phyloP scores from a whole-genome alignment of 2,329 filamentous ascomycete species.

The Calonectria pseudoturangicola region DNA sequence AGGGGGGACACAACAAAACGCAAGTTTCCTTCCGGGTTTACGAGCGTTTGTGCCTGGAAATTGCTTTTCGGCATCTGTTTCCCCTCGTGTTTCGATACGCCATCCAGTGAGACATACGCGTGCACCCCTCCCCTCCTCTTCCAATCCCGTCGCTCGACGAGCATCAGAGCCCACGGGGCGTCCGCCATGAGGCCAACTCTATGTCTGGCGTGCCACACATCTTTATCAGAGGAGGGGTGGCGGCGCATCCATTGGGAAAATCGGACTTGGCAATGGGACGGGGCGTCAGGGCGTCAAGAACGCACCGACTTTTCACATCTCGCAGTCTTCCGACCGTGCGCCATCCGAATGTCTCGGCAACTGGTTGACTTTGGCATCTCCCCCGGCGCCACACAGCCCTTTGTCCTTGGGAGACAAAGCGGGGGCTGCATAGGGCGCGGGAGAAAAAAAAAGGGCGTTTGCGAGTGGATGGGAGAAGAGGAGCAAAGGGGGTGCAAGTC shows the following conservation, averaged over 20 bases:
- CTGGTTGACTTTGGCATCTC: constrained; percentile 31
- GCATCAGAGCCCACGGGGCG: constrained; percentile 25
- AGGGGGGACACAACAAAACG: not conserved
- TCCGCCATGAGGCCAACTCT: constrained; percentile 27
- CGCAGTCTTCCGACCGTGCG: constrained; percentile 1
- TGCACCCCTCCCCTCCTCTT: constrained; percentile 19
- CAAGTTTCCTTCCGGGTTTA: constrained; percentile 37
- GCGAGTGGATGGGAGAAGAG: constrained; percentile 1
- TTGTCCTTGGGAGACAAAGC: constrained; percentile 16
- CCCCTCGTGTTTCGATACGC: constrained; percentile 40
- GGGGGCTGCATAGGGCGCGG: not conserved
- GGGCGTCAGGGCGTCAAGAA: constrained; percentile 11
- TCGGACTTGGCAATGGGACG: constrained; percentile 6
- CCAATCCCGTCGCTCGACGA: constrained; percentile 14
- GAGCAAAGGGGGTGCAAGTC: constrained; percentile 21
- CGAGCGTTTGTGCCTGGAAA: constrained; percentile 33
- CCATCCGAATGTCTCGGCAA: constrained; percentile 40
- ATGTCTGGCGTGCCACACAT: constrained; percentile 33
- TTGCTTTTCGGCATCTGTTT: constrained; percentile 44
- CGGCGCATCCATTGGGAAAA: constrained; percentile 7
- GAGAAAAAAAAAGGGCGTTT: constrained; percentile 7
- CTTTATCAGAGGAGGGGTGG: constrained; percentile 8
- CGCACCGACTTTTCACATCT: constrained; percentile 20
- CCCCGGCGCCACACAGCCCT: constrained; percentile 16
- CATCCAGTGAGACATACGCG: constrained; percentile 38